Conservation (phyloP, 1,284 basidiomycete genomes). For the Melampsora larici-populina region DNA sequence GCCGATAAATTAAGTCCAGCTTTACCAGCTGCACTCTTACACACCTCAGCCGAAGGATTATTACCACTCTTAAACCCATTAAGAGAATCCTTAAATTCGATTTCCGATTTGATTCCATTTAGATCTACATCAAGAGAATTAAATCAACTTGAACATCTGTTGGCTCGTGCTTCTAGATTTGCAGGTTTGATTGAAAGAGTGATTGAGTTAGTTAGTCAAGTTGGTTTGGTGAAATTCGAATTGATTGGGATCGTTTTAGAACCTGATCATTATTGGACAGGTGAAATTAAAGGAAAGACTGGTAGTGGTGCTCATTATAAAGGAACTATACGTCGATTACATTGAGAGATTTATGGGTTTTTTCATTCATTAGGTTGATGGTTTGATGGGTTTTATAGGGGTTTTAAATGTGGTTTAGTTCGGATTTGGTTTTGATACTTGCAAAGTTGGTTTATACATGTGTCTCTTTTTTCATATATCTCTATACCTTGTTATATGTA, state of each 20-base stretch:
- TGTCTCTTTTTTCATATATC: too few relatives aligned
- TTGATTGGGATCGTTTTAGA: neutral
- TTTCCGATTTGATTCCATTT: slow-evolving; percentile 2
- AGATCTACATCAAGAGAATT: neutral
- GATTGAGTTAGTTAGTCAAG: slow-evolving; percentile 30
- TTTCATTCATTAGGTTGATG: too few relatives aligned
- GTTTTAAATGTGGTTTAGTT: too few relatives aligned
- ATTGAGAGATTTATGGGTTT: neutral
- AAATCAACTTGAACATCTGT: neutral
- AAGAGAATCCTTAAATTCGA: neutral
- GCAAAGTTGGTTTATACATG: too few relatives aligned
- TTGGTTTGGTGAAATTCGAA: slow-evolving; percentile 31
- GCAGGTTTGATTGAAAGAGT: slow-evolving; percentile 32
- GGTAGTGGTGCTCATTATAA: slow-evolving; percentile 7
- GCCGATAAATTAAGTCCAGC: slow-evolving; percentile 37
- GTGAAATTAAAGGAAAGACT: slow-evolving; percentile 24
- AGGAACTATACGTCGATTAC: slow-evolving; percentile 10
- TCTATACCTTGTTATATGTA: too few relatives aligned
- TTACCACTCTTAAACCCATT: slow-evolving; percentile 28
- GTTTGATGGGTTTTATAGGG: too few relatives aligned
- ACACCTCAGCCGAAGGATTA: slow-evolving; percentile 27
- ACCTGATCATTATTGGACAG: slow-evolving; percentile 18
- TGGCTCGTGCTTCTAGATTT: slow-evolving; percentile 9
- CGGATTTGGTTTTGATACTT: too few relatives aligned
- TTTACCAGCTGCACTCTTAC: slow-evolving; percentile 25